Conservation (phyloP, 305 asterid genomes). For the Fraxinus latifolia region DNA sequence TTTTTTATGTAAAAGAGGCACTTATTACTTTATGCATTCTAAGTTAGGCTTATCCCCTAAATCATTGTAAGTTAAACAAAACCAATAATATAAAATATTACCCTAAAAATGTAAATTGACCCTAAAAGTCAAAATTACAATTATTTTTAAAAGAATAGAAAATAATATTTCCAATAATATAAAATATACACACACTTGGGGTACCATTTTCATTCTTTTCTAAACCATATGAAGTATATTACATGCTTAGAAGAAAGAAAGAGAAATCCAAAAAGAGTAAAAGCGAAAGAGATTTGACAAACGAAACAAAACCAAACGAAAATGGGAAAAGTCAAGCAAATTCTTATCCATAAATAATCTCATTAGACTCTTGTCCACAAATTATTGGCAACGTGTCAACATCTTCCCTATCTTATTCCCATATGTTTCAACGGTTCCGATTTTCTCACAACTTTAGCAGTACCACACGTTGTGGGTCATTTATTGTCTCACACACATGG, state of each 20-base stretch:
- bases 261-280: background rate
- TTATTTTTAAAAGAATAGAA: too few species aligned
- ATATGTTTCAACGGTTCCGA: background rate
- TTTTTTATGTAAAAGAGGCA: too few species aligned
- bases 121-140: too few species aligned
- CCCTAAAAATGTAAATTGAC: too few species aligned
- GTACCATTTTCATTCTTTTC: too few species aligned
- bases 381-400: constrained; percentile 28
- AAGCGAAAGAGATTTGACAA: background rate
- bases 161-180: too few species aligned
- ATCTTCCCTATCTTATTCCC: constrained; percentile 19
- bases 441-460: background rate
- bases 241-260: background rate
- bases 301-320: background rate
- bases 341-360: constrained; percentile 10
- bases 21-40: too few species aligned
- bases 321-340: constrained; percentile 13
- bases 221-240: background rate
- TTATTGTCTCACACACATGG: background rate
- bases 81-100: too few species aligned
- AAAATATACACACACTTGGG: background rate
- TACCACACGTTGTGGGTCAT: background rate
- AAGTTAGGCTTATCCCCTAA: too few species aligned
- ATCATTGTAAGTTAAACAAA: too few species aligned
- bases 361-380: constrained; percentile 22